A percentile compares a stretch with the other conserved stretches of the same genome.
Evolutionary conservation across 2,329 filamentous ascomycete genomes (phyloP).

Genomic region (Coniochaeta sp.): DNA sequence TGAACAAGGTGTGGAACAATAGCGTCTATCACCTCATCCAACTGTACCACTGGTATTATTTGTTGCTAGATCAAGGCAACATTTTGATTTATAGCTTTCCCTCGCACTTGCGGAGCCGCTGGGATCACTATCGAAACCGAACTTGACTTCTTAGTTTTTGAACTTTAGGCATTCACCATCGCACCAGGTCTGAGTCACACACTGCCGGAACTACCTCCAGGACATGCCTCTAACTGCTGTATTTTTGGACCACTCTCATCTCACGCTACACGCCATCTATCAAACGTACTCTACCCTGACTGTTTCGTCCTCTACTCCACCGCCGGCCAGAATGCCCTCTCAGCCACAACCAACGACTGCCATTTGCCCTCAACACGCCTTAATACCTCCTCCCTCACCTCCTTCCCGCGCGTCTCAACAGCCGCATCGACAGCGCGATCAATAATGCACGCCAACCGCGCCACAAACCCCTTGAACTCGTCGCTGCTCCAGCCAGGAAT

Average conservation of each 20-base stretch:
- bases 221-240: too few relatives aligned
- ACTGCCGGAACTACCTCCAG: too few relatives aligned
- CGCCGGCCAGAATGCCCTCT: conserved; percentile 52
- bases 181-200: not conserved
- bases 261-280: too few relatives aligned
- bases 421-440: conserved; percentile 41
- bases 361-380: conserved; percentile 35
- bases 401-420: conserved; percentile 21
- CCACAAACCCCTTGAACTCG: conserved; percentile 54
- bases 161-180: not conserved
- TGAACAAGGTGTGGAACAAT: not conserved
- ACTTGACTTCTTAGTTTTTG: too few relatives aligned
- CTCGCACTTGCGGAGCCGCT: not conserved
- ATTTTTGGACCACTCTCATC: too few relatives aligned
- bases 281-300: too few relatives aligned
- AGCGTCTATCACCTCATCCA: not conserved
- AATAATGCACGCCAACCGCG: conserved; percentile 43
- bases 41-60: not conserved
- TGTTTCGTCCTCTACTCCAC: conserved; percentile 11
- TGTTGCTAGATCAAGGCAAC: not conserved
- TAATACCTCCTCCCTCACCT: conserved; percentile 25
- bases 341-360: conserved; percentile 44
- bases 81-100: not conserved
- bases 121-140: not conserved
- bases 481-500: conserved; percentile 61